Evolutionary conservation across 352 stramenopile species (phyloP).

Genomic region (Phytopythium delawarense): DNA sequence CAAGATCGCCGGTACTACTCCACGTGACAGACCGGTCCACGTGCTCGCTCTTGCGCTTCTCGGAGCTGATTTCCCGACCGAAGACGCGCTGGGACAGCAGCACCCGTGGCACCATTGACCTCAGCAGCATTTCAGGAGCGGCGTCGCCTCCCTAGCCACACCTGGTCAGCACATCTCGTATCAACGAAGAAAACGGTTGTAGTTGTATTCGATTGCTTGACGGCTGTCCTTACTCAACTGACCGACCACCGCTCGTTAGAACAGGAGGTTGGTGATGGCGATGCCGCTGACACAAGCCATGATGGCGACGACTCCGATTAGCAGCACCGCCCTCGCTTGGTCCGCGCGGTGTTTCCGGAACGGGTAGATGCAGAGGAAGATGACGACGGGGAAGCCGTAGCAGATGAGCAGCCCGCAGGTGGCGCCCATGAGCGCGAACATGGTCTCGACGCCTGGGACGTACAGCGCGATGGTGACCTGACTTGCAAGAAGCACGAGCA

Average conservation of each 20-base stretch:
- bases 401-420: conserved; percentile 44
- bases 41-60: conserved; percentile 7
- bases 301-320: conserved; percentile 23
- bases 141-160: background rate
- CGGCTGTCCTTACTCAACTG: background rate
- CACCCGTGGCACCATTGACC: background rate
- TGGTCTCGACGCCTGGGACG: conserved; percentile 40
- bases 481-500: conserved; percentile 15
- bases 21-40: background rate
- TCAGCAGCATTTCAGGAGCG: background rate
- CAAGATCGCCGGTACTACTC: background rate
- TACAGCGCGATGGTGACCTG: conserved; percentile 31
- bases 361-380: conserved; percentile 46
- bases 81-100: background rate
- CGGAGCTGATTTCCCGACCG: background rate
- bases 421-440: conserved; percentile 52
- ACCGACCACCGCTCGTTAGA: background rate
- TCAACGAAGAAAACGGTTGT: background rate
- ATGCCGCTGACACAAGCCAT: conserved; percentile 23
- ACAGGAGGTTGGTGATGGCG: conserved; percentile 4
- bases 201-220: background rate
- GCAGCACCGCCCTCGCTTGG: conserved; percentile 11
- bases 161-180: background rate
- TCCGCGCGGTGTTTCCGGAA: conserved; percentile 17
- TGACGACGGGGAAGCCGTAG: conserved; percentile 38